These are phyloP conservation scores for Taxillus chinensis DNA, from an alignment of 164 flowering plant genomes.

Conservation along the genomic window DNA sequence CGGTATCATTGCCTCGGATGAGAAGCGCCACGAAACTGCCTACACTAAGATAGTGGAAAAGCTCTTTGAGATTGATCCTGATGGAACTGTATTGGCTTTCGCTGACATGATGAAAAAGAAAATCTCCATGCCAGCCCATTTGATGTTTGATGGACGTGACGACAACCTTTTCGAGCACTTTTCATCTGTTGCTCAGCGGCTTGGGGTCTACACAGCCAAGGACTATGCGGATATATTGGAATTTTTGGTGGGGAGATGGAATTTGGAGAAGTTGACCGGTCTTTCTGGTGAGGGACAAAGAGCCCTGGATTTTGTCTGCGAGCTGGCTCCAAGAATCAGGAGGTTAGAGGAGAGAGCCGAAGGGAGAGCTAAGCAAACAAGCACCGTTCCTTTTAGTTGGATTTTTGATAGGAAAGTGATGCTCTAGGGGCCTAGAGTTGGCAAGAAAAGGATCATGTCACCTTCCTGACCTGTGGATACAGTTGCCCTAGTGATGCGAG, in stretches of 20 bases:
- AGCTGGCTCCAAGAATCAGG: constrained; percentile 42
- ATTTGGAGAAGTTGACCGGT: constrained; percentile 46
- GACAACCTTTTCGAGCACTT: constrained; percentile 46
- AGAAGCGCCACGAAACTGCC: constrained; percentile 69
- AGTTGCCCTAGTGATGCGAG: too few species aligned
- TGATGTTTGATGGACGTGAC: constrained; percentile 49
- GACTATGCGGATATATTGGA: constrained; percentile 67
- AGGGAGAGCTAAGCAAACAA: constrained; percentile 29
- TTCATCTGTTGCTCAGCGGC: constrained; percentile 59
- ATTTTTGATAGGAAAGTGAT: constrained; percentile 42
- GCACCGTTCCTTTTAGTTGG: constrained; percentile 53
- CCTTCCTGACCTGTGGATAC: too few species aligned
- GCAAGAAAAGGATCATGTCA: too few species aligned
- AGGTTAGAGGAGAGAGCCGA: constrained; percentile 42
- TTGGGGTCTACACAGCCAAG: constrained; percentile 53
- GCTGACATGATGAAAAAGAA: constrained; percentile 64
- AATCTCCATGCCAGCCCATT: constrained; percentile 52
- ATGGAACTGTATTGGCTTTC: constrained; percentile 46
- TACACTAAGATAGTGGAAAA: constrained; percentile 59
- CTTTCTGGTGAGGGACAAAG: constrained; percentile 51
- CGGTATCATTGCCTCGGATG: constrained; percentile 67
- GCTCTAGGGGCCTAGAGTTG: constrained; percentile 18
- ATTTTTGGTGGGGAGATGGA: constrained; percentile 61
- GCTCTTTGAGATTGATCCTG: constrained; percentile 65
- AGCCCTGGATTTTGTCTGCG: constrained; percentile 63